Base-by-base conservation (phyloP, 495 filamentous ascomycete species). In the Cercophora scortea region DNA sequence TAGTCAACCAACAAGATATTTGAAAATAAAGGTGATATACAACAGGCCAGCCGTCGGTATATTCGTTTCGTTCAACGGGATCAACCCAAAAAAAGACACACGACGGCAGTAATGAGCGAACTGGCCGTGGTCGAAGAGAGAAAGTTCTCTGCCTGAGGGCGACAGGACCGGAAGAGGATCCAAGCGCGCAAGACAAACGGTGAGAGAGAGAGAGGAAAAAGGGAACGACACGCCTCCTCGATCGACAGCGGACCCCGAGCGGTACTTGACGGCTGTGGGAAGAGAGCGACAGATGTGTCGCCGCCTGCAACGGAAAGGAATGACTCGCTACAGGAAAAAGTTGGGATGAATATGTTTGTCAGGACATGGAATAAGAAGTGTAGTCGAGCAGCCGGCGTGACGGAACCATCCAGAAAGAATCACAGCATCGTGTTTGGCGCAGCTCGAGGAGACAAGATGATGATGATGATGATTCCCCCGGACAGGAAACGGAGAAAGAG, bases 31-130 rank as follows among this genome's bases (percentile, higher is more conserved):
- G 32, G 42, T 25, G 5, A 25, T 25, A 25, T 25, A 41, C 47
- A 54, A 53, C 47, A 58, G 56, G 44, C 56, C 56, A 58, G 56
- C 56, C 56, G 56, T 58, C 56, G 51, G 51, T 25, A 19, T 7
- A 51, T 18, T 39, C 43, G 17, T 33, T 51, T 16, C 38, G 34
- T 51, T 16, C 38, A 15, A 52, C 60, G 59, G 60, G 57, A 68
- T 64, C 66, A 70, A 68, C 65, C 67, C 65, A 58, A 56, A 44
- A 53, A 57, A 56, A 32, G 19, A 38, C 17, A 32, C 2, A 7
- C 15, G 4, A 34, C 15, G 15, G 32, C 53, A 53, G 46, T 53
- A 57, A 50, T 50, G 48, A 51, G 41, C 25, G 50, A 42, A 41
- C 41, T 45, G 50, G 41, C 45, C 50, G 40, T 53, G 32, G 32